Evolutionary conservation across 345 rosid genomes (phyloP).

Genomic region (Corymbia maculata): DNA sequence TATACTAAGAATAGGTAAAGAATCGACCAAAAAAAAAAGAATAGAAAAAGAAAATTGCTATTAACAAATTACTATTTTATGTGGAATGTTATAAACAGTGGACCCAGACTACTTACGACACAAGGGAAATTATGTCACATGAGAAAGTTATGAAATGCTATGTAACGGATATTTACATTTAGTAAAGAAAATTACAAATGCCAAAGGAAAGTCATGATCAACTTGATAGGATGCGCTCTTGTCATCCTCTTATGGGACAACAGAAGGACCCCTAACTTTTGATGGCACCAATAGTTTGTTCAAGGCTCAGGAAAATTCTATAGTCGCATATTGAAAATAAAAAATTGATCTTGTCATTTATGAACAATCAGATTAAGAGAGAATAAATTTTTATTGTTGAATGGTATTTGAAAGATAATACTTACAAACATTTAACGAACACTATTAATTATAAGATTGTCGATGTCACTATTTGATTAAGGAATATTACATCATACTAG

Average conservation of each 20-base stretch:
- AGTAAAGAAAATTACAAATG: not conserved
- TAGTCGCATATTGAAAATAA: not conserved
- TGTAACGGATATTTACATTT: not conserved
- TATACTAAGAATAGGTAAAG: not conserved
- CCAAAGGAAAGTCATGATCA: not conserved
- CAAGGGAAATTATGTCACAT: not conserved
- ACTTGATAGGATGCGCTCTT: not conserved
- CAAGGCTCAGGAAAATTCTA: not conserved
- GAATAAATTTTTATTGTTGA: not conserved
- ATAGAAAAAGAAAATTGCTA: not conserved
- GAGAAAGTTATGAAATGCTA: not conserved
- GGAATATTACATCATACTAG: not conserved
- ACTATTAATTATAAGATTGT: not conserved
- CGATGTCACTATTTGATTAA: not conserved
- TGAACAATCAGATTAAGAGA: not conserved
- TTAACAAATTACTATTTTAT: not conserved
- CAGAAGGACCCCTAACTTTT: not conserved
- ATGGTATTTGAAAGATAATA: not conserved
- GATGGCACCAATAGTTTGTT: not conserved
- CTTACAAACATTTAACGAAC: not conserved
- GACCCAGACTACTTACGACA: not conserved
- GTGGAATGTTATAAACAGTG: not conserved
- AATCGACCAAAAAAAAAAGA: no score
- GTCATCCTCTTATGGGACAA: not conserved
- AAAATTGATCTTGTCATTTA: accelerated